These are phyloP conservation scores for Cystoderma amianthinum DNA, from an alignment of 768 basidiomycete species.

Conservation along the genomic window DNA sequence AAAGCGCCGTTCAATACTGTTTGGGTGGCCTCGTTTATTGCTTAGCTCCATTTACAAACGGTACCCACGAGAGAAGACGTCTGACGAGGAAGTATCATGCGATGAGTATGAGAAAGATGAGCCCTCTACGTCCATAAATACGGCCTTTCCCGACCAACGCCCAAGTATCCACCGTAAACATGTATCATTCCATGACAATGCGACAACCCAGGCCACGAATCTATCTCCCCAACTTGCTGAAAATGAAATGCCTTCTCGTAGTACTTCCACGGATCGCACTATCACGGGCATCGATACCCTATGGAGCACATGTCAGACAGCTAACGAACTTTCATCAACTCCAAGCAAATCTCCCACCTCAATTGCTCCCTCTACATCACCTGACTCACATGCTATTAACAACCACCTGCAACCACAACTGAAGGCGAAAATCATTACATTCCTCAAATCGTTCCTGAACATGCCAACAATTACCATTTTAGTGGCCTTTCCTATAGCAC, in stretches of 20 bases:
- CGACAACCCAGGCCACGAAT: slow-evolving; percentile 11
- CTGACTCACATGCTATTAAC: neutral
- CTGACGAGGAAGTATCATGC: slow-evolving; percentile 1
- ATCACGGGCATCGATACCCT: slow-evolving; percentile 3
- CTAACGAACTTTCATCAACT: neutral
- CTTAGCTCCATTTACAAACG: slow-evolving; percentile 2
- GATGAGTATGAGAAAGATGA: slow-evolving; percentile 1
- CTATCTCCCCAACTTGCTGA: slow-evolving; percentile 7
- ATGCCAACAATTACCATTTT: slow-evolving; percentile 51
- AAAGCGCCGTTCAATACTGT: slow-evolving; percentile 22
- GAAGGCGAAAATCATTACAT: slow-evolving; percentile 6
- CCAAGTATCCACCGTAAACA: slow-evolving; percentile 5
- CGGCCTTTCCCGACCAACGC: slow-evolving; percentile 1
- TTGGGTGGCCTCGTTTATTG: slow-evolving; percentile 10
- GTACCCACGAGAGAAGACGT: neutral
- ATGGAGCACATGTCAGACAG: neutral
- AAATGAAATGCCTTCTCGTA: slow-evolving; percentile 9
- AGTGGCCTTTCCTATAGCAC: slow-evolving; percentile 45
- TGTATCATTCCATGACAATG: slow-evolving; percentile 16
- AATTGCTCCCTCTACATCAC: neutral
- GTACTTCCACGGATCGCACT: slow-evolving; percentile 8
- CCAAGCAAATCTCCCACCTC: neutral
- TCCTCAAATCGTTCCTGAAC: slow-evolving; percentile 30
- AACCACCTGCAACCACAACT: slow-evolving; percentile 2
- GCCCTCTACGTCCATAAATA: neutral